phyloP scores from a whole-genome alignment of 805 yeast species.

The Zygoascus tannicola region DNA sequence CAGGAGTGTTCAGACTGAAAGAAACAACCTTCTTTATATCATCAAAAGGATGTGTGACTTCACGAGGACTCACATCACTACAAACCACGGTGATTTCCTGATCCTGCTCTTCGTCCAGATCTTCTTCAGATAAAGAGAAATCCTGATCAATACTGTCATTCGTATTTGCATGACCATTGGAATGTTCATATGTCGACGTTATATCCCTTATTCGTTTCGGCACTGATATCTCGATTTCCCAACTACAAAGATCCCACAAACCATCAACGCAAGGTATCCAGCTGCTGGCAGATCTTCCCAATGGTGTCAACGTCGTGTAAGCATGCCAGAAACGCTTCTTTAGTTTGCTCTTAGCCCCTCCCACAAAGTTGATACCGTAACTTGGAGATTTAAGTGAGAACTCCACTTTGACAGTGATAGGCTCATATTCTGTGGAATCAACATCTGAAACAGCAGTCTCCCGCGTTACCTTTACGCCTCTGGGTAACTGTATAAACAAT shows the following conservation, averaged over 20 bases:
- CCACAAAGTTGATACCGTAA: constrained; percentile 69
- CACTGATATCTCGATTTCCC: constrained; percentile 83
- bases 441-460: constrained; percentile 28
- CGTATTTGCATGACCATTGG: background rate
- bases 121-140: constrained; percentile 27
- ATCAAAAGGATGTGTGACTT: constrained; percentile 62
- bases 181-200: background rate
- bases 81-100: constrained; percentile 34
- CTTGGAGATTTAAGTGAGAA: constrained; percentile 57
- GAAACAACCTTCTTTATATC: constrained; percentile 61
- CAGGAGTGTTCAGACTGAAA: constrained; percentile 71
- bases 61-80: constrained; percentile 39
- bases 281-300: constrained; percentile 77
- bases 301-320: constrained; percentile 70
- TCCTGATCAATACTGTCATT: constrained; percentile 15
- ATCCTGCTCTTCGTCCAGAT: constrained; percentile 23
- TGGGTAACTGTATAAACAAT: constrained; percentile 54
- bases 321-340: constrained; percentile 62
- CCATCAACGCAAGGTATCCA: constrained; percentile 97
- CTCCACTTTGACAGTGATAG: constrained; percentile 60
- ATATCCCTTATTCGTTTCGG: constrained; percentile 75
- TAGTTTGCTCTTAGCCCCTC: constrained; percentile 40
- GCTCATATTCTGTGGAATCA: constrained; percentile 45
- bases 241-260: constrained; percentile 77
- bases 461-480: constrained; percentile 49